Evolutionary conservation across 257 asterid species (phyloP).

Genomic region (Gentiana dahurica): DNA sequence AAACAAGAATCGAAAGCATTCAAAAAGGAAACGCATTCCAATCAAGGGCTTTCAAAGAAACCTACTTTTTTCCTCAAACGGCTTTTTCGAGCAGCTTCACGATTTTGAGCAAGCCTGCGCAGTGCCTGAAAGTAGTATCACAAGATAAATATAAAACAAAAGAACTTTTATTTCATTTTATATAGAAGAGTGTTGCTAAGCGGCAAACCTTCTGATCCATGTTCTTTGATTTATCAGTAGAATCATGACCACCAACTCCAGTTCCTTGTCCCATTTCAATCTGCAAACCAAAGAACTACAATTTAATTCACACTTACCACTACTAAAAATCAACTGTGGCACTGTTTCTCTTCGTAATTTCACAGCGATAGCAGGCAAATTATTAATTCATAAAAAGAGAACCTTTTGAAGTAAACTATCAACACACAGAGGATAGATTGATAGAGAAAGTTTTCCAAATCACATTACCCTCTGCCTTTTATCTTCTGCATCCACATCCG

Average conservation of each 20-base stretch:
- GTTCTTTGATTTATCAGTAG: constrained; percentile 60
- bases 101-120: constrained; percentile 89
- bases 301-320: not conserved
- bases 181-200: constrained; percentile 2
- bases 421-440: constrained; percentile 1
- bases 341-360: too few species aligned
- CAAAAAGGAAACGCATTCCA: not conserved
- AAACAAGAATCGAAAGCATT: not conserved
- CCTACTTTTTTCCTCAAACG: constrained; percentile 84
- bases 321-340: too few species aligned
- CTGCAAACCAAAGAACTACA: constrained; percentile 34
- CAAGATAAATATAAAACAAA: not conserved
- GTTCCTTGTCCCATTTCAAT: constrained; percentile 53
- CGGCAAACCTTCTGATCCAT: constrained; percentile 62
- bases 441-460: not conserved
- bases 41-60: not conserved
- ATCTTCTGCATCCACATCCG: constrained; percentile 72
- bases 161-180: not conserved
- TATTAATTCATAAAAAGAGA: not conserved
- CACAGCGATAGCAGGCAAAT: not conserved
- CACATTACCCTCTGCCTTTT: constrained; percentile 43
- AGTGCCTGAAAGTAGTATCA: constrained; percentile 39
- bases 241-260: constrained; percentile 39
- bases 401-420: not conserved
- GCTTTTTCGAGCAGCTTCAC: constrained; percentile 97